A percentile compares a stretch with the other conserved stretches of the same genome.
Conservation (phyloP, 805 yeast genomes). For the Metschnikowia similis region DNA sequence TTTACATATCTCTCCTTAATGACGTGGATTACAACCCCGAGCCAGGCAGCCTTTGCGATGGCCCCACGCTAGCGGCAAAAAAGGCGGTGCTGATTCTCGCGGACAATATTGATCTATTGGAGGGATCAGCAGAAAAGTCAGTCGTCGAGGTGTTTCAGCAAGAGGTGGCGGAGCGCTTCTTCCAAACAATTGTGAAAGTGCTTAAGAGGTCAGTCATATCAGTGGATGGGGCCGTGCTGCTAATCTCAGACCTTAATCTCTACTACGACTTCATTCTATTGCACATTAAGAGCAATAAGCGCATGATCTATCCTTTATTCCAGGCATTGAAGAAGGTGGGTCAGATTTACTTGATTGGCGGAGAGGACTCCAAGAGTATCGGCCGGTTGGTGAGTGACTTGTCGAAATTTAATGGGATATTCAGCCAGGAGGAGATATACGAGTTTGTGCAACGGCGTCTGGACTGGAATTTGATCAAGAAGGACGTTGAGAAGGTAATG, state of each 20-base stretch:
- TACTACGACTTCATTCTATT: constrained; percentile 63
- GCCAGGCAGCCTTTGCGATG: constrained; percentile 18
- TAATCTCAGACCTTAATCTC: constrained; percentile 77
- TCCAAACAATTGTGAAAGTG: constrained; percentile 68
- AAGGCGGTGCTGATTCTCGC: constrained; percentile 59
- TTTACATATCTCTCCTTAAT: constrained; percentile 50
- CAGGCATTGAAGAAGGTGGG: constrained; percentile 82
- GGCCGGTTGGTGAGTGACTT: constrained; percentile 82
- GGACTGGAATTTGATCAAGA: constrained; percentile 77
- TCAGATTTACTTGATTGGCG: constrained; percentile 69
- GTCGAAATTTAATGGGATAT: constrained; percentile 81
- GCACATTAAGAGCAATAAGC: constrained; percentile 52
- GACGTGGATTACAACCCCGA: constrained; percentile 62
- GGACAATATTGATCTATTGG: constrained; percentile 67
- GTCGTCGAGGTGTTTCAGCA: constrained; percentile 91
- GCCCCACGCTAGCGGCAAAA: constrained; percentile 58
- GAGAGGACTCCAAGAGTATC: constrained; percentile 72
- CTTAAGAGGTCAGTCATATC: constrained; percentile 70
- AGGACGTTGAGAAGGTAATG: constrained; percentile 89
- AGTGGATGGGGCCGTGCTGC: constrained; percentile 73
- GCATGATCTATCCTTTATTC: constrained; percentile 69
- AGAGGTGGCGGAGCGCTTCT: constrained; percentile 86
- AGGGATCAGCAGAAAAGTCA: constrained; percentile 80
- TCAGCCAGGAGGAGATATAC: constrained; percentile 90
- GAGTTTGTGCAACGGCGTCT: constrained; percentile 83